Evolutionary conservation across 768 basidiomycete genomes (phyloP).

Genomic region (Hortiboletus campestris): DNA sequence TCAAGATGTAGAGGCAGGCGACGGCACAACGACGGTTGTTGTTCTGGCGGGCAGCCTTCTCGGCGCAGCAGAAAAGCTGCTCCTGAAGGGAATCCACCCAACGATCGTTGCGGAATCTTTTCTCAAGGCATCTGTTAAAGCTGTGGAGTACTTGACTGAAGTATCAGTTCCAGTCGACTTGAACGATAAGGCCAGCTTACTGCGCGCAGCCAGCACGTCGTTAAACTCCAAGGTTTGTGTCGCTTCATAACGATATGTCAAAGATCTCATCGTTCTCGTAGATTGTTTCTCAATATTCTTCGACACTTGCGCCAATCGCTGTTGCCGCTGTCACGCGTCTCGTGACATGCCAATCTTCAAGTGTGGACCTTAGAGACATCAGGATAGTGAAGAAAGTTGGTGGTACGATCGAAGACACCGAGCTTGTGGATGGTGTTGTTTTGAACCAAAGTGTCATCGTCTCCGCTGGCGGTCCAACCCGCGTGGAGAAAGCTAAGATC

Average conservation of each 20-base stretch:
- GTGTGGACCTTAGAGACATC: constrained; percentile 95
- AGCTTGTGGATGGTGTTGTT: constrained; percentile 95
- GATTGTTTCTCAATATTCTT: constrained; percentile 99
- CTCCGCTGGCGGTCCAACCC: constrained; percentile 87
- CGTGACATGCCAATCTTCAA: constrained; percentile 83
- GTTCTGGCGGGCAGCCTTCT: constrained; percentile 92
- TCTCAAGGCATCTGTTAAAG: constrained; percentile 85
- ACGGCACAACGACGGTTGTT: constrained; percentile 97
- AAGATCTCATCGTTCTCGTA: constrained; percentile 6
- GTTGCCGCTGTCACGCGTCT: constrained; percentile 95
- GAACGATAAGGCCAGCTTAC: constrained; percentile 76
- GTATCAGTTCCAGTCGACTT: constrained; percentile 92
- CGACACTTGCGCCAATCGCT: constrained; percentile 96
- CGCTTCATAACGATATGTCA: not conserved
- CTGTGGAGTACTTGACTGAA: constrained; percentile 91
- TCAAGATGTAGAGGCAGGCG: constrained; percentile 97
- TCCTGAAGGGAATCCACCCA: constrained; percentile 95
- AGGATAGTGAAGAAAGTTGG: constrained; percentile 98
- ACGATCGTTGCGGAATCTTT: constrained; percentile 97
- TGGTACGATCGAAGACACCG: constrained; percentile 98
- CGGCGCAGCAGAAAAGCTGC: constrained; percentile 94
- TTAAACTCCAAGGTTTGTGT: constrained; percentile 86
- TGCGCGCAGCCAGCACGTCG: constrained; percentile 92
- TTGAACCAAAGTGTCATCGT: constrained; percentile 92
- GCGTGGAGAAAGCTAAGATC: constrained; percentile 98